Conservation (phyloP, 202 grass and related monocot genomes). For the Tripidium arundinaceum region DNA sequence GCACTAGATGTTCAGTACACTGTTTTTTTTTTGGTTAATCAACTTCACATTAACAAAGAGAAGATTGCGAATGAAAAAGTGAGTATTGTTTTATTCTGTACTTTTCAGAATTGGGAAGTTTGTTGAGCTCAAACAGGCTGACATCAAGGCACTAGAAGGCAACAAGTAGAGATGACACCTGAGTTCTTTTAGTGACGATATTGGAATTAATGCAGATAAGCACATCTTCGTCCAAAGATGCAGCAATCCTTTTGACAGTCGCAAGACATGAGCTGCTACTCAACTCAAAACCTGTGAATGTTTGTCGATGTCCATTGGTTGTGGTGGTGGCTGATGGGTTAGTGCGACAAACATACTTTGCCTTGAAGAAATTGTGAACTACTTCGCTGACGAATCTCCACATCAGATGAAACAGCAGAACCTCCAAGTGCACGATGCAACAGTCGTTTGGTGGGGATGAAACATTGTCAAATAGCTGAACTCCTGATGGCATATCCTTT, state of each 20-base stretch:
- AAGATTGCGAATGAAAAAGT: background rate
- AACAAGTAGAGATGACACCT: conserved; percentile 27
- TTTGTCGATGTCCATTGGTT: background rate
- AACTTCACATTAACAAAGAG: background rate
- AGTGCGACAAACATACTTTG: background rate
- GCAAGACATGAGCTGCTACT: background rate
- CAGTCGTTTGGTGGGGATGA: background rate
- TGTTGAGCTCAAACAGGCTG: conserved; percentile 80
- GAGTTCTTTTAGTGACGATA: background rate
- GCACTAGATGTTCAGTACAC: background rate
- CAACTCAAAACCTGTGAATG: background rate
- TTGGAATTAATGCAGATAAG: background rate
- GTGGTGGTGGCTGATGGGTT: background rate
- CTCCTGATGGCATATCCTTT: background rate
- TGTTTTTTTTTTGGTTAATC: conserved; percentile 12
- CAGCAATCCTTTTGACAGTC: background rate
- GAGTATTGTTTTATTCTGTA: conserved; percentile 17
- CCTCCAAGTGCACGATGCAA: background rate
- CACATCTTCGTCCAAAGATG: background rate
- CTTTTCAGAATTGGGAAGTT: conserved; percentile 63
- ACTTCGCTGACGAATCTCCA: background rate
- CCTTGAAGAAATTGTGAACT: conserved; percentile 1
- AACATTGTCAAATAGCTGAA: background rate
- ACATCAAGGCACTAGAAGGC: conserved; percentile 72
- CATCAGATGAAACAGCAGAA: background rate